A percentile compares a stretch with the other conserved stretches of the same genome.
phyloP scores from a whole-genome alignment of 108 stramenopile species.

The Cyclotella atomus region DNA sequence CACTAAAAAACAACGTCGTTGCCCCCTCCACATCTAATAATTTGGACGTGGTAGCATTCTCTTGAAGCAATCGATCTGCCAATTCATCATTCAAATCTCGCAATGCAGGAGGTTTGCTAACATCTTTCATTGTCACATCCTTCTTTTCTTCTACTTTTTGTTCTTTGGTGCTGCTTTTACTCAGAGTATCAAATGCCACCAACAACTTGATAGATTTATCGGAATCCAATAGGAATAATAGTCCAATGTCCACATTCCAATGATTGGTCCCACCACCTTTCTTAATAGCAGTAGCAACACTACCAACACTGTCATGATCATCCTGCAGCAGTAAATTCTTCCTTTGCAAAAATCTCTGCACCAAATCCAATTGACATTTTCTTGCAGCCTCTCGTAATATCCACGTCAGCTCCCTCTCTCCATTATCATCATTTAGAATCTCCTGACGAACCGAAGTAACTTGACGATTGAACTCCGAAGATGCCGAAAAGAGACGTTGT shows the following conservation, averaged over 20 bases:
- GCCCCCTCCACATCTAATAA: conserved; percentile 39
- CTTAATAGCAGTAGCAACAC: conserved; percentile 15
- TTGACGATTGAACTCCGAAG: conserved; percentile 55
- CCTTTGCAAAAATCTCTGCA: not conserved
- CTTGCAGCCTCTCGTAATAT: not conserved
- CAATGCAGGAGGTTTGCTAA: not conserved
- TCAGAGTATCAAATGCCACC: conserved; percentile 59
- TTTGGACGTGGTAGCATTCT: conserved; percentile 32
- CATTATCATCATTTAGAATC: not conserved
- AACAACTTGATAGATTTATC: conserved; percentile 65
- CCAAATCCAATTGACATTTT: not conserved
- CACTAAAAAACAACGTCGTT: conserved; percentile 63
- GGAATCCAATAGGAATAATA: conserved; percentile 69
- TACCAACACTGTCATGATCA: not conserved
- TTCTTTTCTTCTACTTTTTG: conserved; percentile 12
- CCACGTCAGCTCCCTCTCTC: not conserved
- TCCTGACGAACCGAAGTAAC: conserved; percentile 27
- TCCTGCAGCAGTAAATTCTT: not conserved
- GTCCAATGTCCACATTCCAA: conserved; percentile 36
- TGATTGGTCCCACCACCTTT: conserved; percentile 62
- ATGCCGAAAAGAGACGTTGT: conserved; percentile 61
- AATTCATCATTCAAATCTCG: conserved; percentile 42
- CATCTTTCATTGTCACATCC: not conserved
- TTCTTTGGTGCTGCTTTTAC: not conserved
- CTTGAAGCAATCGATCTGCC: conserved; percentile 38